Base-by-base conservation (phyloP, 495 filamentous ascomycete genomes). In the Aspergillus taichungensis region DNA sequence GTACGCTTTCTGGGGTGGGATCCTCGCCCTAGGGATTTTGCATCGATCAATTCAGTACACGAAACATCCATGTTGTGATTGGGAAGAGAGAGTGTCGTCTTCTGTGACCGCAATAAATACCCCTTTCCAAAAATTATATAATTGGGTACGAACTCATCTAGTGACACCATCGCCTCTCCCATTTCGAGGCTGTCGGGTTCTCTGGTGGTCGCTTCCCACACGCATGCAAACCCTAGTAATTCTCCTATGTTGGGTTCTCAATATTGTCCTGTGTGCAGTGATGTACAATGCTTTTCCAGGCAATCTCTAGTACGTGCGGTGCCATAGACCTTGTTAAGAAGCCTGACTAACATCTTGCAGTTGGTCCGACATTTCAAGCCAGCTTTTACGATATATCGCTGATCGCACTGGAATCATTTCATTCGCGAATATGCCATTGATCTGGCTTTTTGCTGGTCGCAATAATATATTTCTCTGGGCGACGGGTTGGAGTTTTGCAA, bases 381-480 rank as follows among this genome's bases (percentile, higher is more conserved):
- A 72, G 42, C 37, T 68, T 6, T 35, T 68, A 18, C 63, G 67
- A 4, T 73, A 76, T 32, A 61, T 72, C 2, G 70, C 68, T n/a
- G 70, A 78, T 43, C 61, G 75, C 8, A 70, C 74, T 0, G 75
- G 75, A 3, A 68, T 76, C 28, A 50, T 80, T 30, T 61, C 68
- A 4, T 64, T 75, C 46, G 74, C 66, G 8, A 76, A 78, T 41
- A 49, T 79, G 10, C 68, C 74, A 0, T 52, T 79, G 3, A 13
- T 76, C 18, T 74, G 72, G 59, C 53, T 79, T 1, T 77, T 78
- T 39, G 66, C 66, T 3, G 68, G 68, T 3, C 69, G 76, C 29
- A 80, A 78, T 50, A 79, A 79, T 42, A 66, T 78, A 11, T 62
- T 79, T 30, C 52, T 75, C 2, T 76, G 72, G 75, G 54, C 72